Evolutionary conservation across 169 alveolate species (phyloP), one percentile per base, ranked within the genome.

Genomic region (Theileria luwenshuni): DNA sequence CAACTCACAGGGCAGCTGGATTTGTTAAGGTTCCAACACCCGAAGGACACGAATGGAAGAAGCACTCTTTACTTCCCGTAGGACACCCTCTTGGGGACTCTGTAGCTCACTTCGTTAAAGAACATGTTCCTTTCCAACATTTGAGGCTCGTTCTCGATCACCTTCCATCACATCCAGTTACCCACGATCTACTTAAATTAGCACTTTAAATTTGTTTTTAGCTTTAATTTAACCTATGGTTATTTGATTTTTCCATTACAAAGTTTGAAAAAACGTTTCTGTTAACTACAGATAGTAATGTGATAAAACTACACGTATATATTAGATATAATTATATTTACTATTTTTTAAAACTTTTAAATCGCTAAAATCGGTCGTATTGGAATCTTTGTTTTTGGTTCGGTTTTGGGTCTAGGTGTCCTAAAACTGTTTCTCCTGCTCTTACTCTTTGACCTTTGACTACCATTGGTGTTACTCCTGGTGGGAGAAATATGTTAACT

Each of bases 1-100:
- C 8, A 19, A 54, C 63, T 54, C 3, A 13, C 63, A 54, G 60
- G 60, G 63, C 63, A 23, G 35, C 63, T 54, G 63, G 63, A 27
- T 13, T 54, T 54, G 63, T 13, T n/a, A 7, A 33, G 63, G 33
- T 21, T 8, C 8, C 59, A 5, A 49, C 19, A 2, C 19, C 59
- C 23, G 8, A 10, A 21, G 59, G 23, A 6, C 23, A 30, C 7
- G 59, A 21, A 21, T 21, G 3, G 23, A 3, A 49, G 19, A 49
- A 49, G n/a, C n/a, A n/a, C n/a, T n/a, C n/a, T n/a, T n/a, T n/a
- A n/a, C n/a, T n/a, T n/a, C n/a, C n/a, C n/a, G n/a, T n/a, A n/a
- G n/a, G n/a, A n/a, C 8, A 25, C 19, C 59, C 3, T 49, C 8
- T 21, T 8, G 3, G 23, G 7, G 8, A 49, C 7, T 25, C 3